A percentile compares a stretch with the other conserved stretches of the same genome.
phyloP scores from a whole-genome alignment of 192 early-diverging fungal genomes.

The Dimargaris cristalligena region DNA sequence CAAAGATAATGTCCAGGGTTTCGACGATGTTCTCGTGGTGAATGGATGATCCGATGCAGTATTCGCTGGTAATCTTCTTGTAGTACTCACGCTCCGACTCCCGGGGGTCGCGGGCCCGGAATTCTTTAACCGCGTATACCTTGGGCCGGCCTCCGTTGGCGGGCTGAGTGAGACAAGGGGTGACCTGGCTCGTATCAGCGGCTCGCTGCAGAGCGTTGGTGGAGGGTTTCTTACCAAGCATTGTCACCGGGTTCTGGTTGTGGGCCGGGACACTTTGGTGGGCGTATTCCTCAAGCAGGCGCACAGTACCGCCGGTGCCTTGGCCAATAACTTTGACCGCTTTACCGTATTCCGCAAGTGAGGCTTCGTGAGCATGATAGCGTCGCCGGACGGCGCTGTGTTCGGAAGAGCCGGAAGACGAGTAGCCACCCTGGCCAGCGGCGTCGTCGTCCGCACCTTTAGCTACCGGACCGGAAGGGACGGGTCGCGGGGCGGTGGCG shows the following conservation, averaged over 20 bases:
- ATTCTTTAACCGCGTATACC: constrained; percentile 56
- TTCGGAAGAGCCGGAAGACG: background rate
- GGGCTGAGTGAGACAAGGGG: too few relatives aligned
- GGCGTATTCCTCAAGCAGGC: constrained; percentile 24
- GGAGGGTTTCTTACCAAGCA: background rate
- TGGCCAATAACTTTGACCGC: constrained; percentile 44
- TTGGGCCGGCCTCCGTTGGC: constrained; percentile 18
- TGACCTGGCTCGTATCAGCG: background rate
- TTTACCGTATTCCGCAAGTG: constrained; percentile 40
- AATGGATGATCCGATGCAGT: constrained; percentile 59
- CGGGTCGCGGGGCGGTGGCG: background rate
- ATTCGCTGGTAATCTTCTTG: constrained; percentile 71
- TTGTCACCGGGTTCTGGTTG: constrained; percentile 23
- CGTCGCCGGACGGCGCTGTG: background rate
- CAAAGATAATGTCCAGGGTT: constrained; percentile 58
- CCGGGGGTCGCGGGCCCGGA: constrained; percentile 41
- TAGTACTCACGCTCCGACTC: constrained; percentile 58
- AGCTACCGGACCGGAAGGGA: constrained; percentile 13
- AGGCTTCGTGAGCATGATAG: constrained; percentile 27
- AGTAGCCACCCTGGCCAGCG: background rate
- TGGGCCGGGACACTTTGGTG: constrained; percentile 22
- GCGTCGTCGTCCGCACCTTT: constrained; percentile 13
- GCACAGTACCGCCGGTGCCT: constrained; percentile 55
- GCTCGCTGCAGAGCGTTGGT: constrained; percentile 12
- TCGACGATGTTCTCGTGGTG: constrained; percentile 66